A percentile compares a stretch with the other conserved stretches of the same genome.
phyloP scores from a whole-genome alignment of 2,329 filamentous ascomycete species.

The Meredithiella fracta region DNA sequence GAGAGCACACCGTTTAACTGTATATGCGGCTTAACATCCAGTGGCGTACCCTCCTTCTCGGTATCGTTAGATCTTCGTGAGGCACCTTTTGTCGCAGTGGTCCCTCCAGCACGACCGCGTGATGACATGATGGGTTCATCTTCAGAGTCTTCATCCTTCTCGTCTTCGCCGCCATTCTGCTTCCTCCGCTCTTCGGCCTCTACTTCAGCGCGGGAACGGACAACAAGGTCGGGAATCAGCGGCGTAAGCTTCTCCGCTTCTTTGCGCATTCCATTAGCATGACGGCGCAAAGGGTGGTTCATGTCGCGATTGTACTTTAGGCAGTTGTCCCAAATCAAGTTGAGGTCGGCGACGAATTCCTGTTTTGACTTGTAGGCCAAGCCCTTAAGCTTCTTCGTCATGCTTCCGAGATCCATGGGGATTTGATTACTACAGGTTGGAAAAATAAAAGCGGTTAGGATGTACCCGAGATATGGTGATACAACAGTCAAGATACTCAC shows the following conservation, averaged over 20 bases:
- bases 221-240: constrained; percentile 80
- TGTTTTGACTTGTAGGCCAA: constrained; percentile 73
- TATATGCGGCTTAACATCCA: constrained; percentile 55
- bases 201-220: constrained; percentile 82
- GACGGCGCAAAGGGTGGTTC: constrained; percentile 71
- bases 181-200: constrained; percentile 75
- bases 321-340: constrained; percentile 94
- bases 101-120: constrained; percentile 68
- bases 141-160: constrained; percentile 78
- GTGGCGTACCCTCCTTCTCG: constrained; percentile 62
- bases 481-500: constrained; percentile 34
- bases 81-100: constrained; percentile 41
- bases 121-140: constrained; percentile 98
- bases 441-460: not conserved
- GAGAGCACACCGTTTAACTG: constrained; percentile 49
- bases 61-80: constrained; percentile 50
- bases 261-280: constrained; percentile 91
- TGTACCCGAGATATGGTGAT: too few species aligned
- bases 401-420: constrained; percentile 95
- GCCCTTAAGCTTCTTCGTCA: constrained; percentile 92
- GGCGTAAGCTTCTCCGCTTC: constrained; percentile 94
- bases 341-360: constrained; percentile 85
- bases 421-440: constrained; percentile 56
- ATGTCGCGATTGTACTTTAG: constrained; percentile 88
- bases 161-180: constrained; percentile 69